Conservation (phyloP, 768 basidiomycete genomes). For the Sarcodon sp. region DNA sequence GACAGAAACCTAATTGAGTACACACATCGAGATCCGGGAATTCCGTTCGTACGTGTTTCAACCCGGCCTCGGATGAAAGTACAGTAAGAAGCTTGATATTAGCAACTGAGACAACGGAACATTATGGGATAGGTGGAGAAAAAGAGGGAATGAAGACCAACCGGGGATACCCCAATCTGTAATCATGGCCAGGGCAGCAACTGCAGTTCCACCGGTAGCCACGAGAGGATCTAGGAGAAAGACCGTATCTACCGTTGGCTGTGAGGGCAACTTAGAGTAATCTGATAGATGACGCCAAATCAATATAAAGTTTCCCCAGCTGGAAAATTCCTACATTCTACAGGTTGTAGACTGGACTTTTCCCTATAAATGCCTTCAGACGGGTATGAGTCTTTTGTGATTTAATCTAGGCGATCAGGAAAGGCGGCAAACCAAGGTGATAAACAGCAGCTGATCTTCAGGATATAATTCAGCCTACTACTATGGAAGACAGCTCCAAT, state of each 20-base stretch:
- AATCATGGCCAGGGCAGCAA: constrained; percentile 81
- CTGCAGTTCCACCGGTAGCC: constrained; percentile 88
- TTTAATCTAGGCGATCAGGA: neutral
- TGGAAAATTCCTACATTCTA: constrained; percentile 54
- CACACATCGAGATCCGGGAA: constrained; percentile 75
- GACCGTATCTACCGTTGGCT: constrained; percentile 68
- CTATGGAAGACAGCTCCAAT: neutral
- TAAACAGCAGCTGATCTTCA: constrained; percentile 73
- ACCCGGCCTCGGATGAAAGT: constrained; percentile 65
- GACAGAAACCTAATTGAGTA: constrained; percentile 1
- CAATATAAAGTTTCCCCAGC: neutral
- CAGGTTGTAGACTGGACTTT: constrained; percentile 78
- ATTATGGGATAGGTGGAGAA: neutral
- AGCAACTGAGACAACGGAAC: constrained; percentile 24
- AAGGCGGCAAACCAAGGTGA: constrained; percentile 49
- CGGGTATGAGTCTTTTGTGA: neutral
- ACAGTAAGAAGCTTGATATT: constrained; percentile 77
- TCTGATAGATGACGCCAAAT: constrained; percentile 29
- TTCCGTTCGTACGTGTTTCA: constrained; percentile 46
- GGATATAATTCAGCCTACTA: neutral
- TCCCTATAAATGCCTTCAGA: constrained; percentile 51
- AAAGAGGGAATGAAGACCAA: constrained; percentile 17
- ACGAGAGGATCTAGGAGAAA: constrained; percentile 87
- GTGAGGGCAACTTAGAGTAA: constrained; percentile 78
- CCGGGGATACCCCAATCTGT: constrained; percentile 71